Conservation (phyloP, 768 basidiomycete species). For the Fibroporia radiculosa region DNA sequence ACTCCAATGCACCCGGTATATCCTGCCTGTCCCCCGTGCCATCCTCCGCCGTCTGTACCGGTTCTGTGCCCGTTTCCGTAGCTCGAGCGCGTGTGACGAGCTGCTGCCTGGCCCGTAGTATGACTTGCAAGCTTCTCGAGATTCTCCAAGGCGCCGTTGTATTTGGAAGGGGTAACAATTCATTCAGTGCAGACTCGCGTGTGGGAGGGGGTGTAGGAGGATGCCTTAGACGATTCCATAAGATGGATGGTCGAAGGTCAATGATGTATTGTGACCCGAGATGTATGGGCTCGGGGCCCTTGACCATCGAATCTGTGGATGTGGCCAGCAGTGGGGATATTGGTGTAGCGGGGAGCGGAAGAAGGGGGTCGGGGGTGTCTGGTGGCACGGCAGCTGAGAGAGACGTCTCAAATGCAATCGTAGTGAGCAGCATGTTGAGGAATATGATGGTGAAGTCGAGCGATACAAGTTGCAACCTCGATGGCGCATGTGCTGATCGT, state of each 20-base stretch:
- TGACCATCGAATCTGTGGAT: constrained; percentile 1
- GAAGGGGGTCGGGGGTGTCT: constrained; percentile 34
- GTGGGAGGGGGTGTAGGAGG: constrained; percentile 35
- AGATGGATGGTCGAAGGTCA: constrained; percentile 49
- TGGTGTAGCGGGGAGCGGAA: constrained; percentile 23
- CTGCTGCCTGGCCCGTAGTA: constrained; percentile 43
- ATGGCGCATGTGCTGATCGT: constrained; percentile 38
- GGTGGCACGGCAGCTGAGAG: constrained; percentile 33
- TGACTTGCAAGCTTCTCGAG: constrained; percentile 35
- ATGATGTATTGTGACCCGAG: constrained; percentile 41
- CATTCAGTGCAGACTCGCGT: constrained; percentile 1
- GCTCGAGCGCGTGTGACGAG: too few relatives aligned
- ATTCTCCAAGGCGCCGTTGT: constrained; percentile 46
- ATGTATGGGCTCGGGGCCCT: constrained; percentile 7
- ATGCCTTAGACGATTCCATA: constrained; percentile 50
- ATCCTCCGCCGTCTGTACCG: constrained; percentile 9
- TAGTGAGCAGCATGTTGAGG: constrained; percentile 59
- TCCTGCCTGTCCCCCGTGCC: constrained; percentile 3
- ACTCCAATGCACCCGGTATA: constrained; percentile 24
- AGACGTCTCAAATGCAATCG: constrained; percentile 61
- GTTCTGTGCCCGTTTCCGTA: constrained; percentile 27
- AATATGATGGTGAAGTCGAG: constrained; percentile 63
- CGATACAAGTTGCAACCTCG: constrained; percentile 53
- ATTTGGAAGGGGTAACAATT: constrained; percentile 19
- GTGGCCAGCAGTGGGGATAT: constrained; percentile 14